Evolutionary conservation across 75 land plant genomes (phyloP).

Genomic region (Pseudotsuga menziesii): DNA sequence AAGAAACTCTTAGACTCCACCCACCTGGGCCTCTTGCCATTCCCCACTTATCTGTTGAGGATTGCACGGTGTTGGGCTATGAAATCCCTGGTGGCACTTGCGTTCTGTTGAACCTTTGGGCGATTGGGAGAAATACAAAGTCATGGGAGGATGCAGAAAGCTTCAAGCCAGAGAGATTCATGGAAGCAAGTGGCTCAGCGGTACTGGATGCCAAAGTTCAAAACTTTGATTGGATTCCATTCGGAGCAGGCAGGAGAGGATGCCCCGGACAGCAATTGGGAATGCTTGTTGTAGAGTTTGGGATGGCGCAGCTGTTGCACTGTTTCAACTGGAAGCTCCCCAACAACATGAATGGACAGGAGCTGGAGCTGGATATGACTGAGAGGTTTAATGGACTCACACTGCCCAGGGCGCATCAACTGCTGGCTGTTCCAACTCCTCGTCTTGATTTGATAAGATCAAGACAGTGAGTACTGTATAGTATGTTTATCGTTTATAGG

Average conservation of each 20-base stretch:
- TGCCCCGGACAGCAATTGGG: slow-evolving; percentile 3
- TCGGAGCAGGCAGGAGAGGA: slow-evolving; percentile 8
- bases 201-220: slow-evolving; percentile 1
- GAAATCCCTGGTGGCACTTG: no score
- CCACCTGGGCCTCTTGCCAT: slow-evolving; percentile 9
- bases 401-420: neutral
- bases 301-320: neutral
- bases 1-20: slow-evolving; percentile 20
- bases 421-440: neutral
- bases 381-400: neutral
- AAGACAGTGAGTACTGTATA: no score
- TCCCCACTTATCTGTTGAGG: no score
- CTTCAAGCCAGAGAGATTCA: no score
- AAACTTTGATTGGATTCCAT: slow-evolving; percentile 5
- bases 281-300: neutral
- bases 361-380: neutral
- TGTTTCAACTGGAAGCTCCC: neutral
- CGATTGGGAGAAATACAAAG: no score
- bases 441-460: no score
- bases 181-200: neutral
- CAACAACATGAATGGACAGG: no score
- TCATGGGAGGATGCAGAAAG: no score
- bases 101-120: no score
- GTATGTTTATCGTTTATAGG: no score
- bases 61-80: no score